phyloP scores from a whole-genome alignment of 1,284 basidiomycete genomes.

The Stereum hirsutum region DNA sequence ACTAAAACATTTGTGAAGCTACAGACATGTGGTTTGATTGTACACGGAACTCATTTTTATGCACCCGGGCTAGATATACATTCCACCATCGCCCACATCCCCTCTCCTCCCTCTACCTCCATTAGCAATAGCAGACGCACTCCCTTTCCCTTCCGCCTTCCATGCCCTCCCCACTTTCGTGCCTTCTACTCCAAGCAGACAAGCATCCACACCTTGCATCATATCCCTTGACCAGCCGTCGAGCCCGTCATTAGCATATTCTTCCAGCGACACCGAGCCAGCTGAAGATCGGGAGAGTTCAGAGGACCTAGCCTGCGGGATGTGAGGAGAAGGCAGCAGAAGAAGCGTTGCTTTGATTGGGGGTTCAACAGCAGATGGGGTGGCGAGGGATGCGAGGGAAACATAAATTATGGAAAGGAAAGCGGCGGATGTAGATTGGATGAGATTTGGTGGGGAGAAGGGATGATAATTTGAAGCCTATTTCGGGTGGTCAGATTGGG shows the following conservation, averaged over 20 bases:
- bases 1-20: too few species aligned
- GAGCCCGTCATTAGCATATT: constrained; percentile 19
- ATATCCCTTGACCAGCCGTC: constrained; percentile 26
- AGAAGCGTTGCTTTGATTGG: too few species aligned
- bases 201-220: constrained; percentile 26
- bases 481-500: neutral
- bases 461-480: constrained; percentile 12
- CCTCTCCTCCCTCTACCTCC: constrained; percentile 8
- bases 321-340: constrained; percentile 42
- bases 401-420: constrained; percentile 29
- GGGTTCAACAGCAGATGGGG: constrained; percentile 12
- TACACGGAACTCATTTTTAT: too few species aligned
- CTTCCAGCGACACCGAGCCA: too few species aligned
- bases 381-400: constrained; percentile 9
- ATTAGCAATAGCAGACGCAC: neutral
- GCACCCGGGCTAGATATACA: constrained; percentile 39
- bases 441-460: constrained; percentile 49
- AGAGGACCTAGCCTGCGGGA: constrained; percentile 29
- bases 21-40: too few species aligned
- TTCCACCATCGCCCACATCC: constrained; percentile 39
- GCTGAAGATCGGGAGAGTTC: constrained; percentile 22
- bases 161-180: constrained; percentile 10
- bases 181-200: constrained; percentile 23
- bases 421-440: constrained; percentile 47
- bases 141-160: constrained; percentile 6